Percentiles rank a stretch among this genome's conserved stretches.
These are phyloP conservation scores for Leccinum uliginosum DNA, from an alignment of 768 basidiomycete genomes.

Conservation along the genomic window DNA sequence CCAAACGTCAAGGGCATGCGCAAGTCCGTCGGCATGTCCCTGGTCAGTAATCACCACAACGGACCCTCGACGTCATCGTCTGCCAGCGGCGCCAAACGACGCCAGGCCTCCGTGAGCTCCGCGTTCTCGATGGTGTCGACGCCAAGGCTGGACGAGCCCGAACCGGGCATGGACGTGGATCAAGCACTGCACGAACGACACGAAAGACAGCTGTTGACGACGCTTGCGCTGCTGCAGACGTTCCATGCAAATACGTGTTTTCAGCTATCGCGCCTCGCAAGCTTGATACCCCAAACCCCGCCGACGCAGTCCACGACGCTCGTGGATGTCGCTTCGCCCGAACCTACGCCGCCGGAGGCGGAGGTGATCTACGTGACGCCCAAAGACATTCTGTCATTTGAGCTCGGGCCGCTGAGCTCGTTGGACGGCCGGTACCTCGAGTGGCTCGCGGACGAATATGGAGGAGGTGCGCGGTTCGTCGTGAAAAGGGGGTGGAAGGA, in stretches of 20 bases:
- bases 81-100: slow-evolving; percentile 26
- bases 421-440: slow-evolving; percentile 73
- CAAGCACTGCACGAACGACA: slow-evolving; percentile 22
- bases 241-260: slow-evolving; percentile 64
- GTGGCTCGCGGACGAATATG: slow-evolving; percentile 71
- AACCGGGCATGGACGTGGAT: slow-evolving; percentile 6
- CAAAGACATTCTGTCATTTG: slow-evolving; percentile 62
- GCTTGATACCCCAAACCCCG: slow-evolving; percentile 18
- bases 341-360: slow-evolving; percentile 8
- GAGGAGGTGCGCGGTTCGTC: slow-evolving; percentile 36
- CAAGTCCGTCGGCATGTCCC: slow-evolving; percentile 47
- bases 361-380: slow-evolving; percentile 47
- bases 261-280: slow-evolving; percentile 45
- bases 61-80: slow-evolving; percentile 26
- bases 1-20: slow-evolving; percentile 37
- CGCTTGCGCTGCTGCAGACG: slow-evolving; percentile 58
- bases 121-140: slow-evolving; percentile 14
- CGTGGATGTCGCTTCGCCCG: background rate
- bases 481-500: slow-evolving; percentile 48
- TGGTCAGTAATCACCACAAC: slow-evolving; percentile 34
- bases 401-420: slow-evolving; percentile 68
- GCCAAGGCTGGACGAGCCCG: slow-evolving; percentile 28
- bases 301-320: background rate
- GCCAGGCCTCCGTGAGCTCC: slow-evolving; percentile 32
- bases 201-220: slow-evolving; percentile 39